Evolutionary conservation across 2,329 filamentous ascomycete species (phyloP), one percentile per base, ranked within the genome.

Genomic region (Fusarium sp.): DNA sequence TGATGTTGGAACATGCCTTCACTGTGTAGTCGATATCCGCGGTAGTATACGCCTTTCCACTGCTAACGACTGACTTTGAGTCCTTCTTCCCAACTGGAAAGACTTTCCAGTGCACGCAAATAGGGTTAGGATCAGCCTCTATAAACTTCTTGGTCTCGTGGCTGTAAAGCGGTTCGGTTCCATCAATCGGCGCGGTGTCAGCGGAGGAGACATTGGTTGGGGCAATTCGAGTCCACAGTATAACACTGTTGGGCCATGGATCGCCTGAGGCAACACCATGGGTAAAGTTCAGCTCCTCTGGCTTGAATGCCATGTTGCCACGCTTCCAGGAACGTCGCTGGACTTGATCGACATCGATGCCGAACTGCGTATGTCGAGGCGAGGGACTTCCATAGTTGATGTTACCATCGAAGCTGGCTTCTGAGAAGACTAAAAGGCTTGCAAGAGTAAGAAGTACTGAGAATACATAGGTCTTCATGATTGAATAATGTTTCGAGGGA

Each of bases 331-430:
- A 63, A 20, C 60, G 60, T 5, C 60, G 42, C 26, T 47, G 39
- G 10, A 59, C 28, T 28, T 32, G 41, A 5, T 45, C 24, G 1
- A 63, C 22, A 4, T 63, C 53, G 20, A 65, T 48, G 15, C 62
- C 45, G 30, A 65, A 44, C n/a, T 61, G 55, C 4, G 56, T 50
- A 11, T 65, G 62, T 9, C 62, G 44, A 41, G 28, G 55, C 3
- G 55, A 61, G 11, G 62, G 62, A 2, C 55, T 65, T 6, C 55
- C 36, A 18, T 53, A 65, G 24, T 65, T 65, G 20, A 65, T 65
- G 28, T 65, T 65, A 9, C 30, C 38, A 11, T 53, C 45, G 3
- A 65, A 65, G 20, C 56, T 65, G 5, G 62, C 56, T 5, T 7
- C 28, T 3, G 62, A 50, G 24, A 44, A 22, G 9, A 1, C 17